phyloP scores from a whole-genome alignment of 2,329 filamentous ascomycete genomes.

The Fusarium fracticaudum region DNA sequence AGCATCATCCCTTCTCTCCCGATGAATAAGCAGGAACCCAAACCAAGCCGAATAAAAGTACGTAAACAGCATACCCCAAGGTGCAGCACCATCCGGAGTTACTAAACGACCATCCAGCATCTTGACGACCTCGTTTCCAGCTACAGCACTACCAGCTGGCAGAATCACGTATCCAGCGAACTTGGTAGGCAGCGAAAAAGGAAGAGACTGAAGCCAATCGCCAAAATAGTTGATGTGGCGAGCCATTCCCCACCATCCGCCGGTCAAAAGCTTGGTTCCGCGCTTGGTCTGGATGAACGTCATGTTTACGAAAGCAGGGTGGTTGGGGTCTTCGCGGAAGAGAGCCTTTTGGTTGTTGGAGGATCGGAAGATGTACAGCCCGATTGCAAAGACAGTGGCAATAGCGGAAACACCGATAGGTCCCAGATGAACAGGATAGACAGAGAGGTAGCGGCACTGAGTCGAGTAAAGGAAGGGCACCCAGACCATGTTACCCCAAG shows the following conservation, averaged over 20 bases:
- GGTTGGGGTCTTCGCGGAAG: conserved; percentile 86
- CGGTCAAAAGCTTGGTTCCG: conserved; percentile 80
- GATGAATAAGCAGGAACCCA: conserved; percentile 81
- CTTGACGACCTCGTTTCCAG: conserved; percentile 59
- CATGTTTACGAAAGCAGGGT: conserved; percentile 79
- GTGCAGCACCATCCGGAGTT: conserved; percentile 74
- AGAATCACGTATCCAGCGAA: conserved; percentile 80
- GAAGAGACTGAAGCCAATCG: conserved; percentile 90
- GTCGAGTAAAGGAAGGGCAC: conserved; percentile 87
- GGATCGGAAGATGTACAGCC: conserved; percentile 87
- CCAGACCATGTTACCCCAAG: conserved; percentile 91
- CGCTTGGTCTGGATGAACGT: conserved; percentile 83
- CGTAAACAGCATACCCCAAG: conserved; percentile 86
- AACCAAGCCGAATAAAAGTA: conserved; percentile 96
- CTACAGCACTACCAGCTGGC: conserved; percentile 54
- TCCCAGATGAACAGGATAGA: conserved; percentile 81
- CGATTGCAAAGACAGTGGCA: conserved; percentile 70
- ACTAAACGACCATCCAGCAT: conserved; percentile 69
- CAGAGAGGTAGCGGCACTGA: conserved; percentile 82
- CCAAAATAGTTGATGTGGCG: conserved; percentile 95
- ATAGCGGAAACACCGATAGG: conserved; percentile 70
- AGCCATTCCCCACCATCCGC: conserved; percentile 90
- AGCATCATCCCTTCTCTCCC: conserved; percentile 84
- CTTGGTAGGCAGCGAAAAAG: conserved; percentile 85
- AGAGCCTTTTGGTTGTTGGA: conserved; percentile 91